Evolutionary conservation across 2,329 filamentous ascomycete species (phyloP).

Genomic region (Penicillium digitatum): DNA sequence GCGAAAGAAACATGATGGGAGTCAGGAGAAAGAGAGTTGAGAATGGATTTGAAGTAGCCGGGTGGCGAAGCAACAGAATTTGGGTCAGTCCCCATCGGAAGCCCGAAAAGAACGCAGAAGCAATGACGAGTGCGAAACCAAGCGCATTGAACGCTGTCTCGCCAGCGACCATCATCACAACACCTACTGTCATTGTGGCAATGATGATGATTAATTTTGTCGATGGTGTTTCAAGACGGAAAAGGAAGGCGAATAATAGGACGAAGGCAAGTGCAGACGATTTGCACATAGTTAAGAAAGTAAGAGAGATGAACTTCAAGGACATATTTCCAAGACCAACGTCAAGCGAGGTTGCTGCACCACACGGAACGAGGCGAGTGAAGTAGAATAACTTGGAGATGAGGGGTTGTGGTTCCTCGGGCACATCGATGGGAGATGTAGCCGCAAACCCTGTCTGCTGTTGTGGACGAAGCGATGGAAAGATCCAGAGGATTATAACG

Average conservation of each 20-base stretch:
- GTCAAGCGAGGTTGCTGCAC: slow-evolving; percentile 86
- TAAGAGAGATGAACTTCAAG: slow-evolving; percentile 91
- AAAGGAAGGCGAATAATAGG: slow-evolving; percentile 88
- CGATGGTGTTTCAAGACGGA: slow-evolving; percentile 83
- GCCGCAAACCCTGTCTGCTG: slow-evolving; percentile 27
- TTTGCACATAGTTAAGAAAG: slow-evolving; percentile 99
- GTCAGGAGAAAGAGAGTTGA: slow-evolving; percentile 97
- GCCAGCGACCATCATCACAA: slow-evolving; percentile 97
- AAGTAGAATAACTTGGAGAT: slow-evolving; percentile 92
- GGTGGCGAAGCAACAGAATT: slow-evolving; percentile 87
- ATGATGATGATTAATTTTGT: slow-evolving; percentile 84
- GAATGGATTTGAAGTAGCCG: slow-evolving; percentile 93
- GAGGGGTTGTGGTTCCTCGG: slow-evolving; percentile 53
- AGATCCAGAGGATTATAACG: slow-evolving; percentile 69
- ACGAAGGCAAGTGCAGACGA: slow-evolving; percentile 94
- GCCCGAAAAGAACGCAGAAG: slow-evolving; percentile 88
- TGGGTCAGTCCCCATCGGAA: slow-evolving; percentile 99
- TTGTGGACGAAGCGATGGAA: slow-evolving; percentile 76
- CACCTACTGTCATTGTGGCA: slow-evolving; percentile 82
- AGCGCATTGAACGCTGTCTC: slow-evolving; percentile 83
- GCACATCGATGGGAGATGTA: slow-evolving; percentile 43
- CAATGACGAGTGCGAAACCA: slow-evolving; percentile 89
- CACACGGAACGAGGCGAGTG: slow-evolving; percentile 86
- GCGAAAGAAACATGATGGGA: slow-evolving; percentile 86
- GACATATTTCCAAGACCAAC: slow-evolving; percentile 96